Percentiles rank a stretch among this genome's conserved stretches.
Evolutionary conservation across 257 asterid genomes (phyloP).

Genomic region (Solanum microdontum): DNA sequence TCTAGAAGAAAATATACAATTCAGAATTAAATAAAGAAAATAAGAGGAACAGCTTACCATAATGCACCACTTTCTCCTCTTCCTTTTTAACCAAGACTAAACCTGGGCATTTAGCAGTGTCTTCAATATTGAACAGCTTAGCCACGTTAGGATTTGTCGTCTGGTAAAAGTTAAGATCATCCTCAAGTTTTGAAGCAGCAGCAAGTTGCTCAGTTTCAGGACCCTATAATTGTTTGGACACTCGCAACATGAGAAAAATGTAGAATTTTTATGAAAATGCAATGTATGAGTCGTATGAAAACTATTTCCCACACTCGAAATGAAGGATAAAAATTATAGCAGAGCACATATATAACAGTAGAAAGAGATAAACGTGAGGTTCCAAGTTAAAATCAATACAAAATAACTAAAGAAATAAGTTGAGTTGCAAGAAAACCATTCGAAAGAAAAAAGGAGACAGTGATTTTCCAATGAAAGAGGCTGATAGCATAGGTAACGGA

Average conservation of each 20-base stretch:
- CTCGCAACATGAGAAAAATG: background rate
- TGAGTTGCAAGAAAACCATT: background rate
- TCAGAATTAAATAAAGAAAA: background rate
- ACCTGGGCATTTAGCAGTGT: constrained; percentile 49
- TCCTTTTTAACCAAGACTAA: constrained; percentile 68
- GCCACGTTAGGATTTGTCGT: constrained; percentile 61
- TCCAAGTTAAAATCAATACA: background rate
- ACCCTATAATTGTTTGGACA: constrained; percentile 34
- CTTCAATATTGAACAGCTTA: constrained; percentile 53
- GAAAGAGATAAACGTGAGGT: background rate
- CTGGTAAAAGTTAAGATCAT: constrained; percentile 71
- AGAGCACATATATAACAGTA: background rate
- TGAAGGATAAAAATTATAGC: background rate
- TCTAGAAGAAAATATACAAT: background rate
- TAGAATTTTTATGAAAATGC: background rate
- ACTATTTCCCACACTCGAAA: background rate
- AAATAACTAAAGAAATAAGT: background rate
- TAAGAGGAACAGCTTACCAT: constrained; percentile 32
- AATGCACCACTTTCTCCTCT: constrained; percentile 50
- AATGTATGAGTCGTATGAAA: background rate
- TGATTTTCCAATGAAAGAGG: background rate
- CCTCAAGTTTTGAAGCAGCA: constrained; percentile 73
- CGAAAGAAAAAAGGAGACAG: background rate
- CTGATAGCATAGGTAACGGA: background rate
- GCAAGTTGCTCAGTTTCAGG: constrained; percentile 63